Evolutionary conservation across 805 yeast species (phyloP), one percentile per base, ranked within the genome.

Genomic region (fission yeast (Schizosaccharomyces pombe)): DNA sequence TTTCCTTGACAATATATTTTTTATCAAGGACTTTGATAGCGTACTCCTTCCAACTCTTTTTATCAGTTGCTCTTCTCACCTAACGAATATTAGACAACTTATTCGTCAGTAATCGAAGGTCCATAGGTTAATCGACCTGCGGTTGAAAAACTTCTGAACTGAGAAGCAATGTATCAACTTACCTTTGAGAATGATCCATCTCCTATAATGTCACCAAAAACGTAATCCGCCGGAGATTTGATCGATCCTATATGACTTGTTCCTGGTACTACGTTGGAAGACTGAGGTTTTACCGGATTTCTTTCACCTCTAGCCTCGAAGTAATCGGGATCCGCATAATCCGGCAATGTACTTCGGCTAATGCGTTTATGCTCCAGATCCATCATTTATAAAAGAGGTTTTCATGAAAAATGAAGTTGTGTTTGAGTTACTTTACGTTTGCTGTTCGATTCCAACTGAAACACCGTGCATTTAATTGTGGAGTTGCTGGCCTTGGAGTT

Each of bases 11-110:
- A 52, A 91, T 91, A 66, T 91, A 97, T 43, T 82, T 75, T 66
- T 91, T 91, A 47, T 91, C 85, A 19, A 93, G 77, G 1, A 91
- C 82, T 67, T 91, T 91, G 60, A 91, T 79, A 24, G 98, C 98
- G 64, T 79, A 91, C 5, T 85, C 79, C 57, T 79, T 75, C 63
- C 78, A 73, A 51, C 82, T 80, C 61, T 78, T 80, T 26, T 78
- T 64, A 58, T 89, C 95, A 4, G 82, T 70, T 0, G 95, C 98
- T 56, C 82, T 5, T 22, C 26, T 19, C 30, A 43, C 49, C 49
- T 43, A 24, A 43, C 4, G 8, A 22, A 8, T 43, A 19, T 22
- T 28, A 11, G 6, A 43, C 47, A 26, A 24, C 1, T 14, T 32
- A 9, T 32, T 32, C 14, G 8, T 14, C 12, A 32, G 37, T 14